Percentiles rank a stretch among this genome's conserved stretches.
These are phyloP conservation scores for Phaseolus lunatus DNA, from an alignment of 306 rosid genomes.

Conservation along the genomic window DNA sequence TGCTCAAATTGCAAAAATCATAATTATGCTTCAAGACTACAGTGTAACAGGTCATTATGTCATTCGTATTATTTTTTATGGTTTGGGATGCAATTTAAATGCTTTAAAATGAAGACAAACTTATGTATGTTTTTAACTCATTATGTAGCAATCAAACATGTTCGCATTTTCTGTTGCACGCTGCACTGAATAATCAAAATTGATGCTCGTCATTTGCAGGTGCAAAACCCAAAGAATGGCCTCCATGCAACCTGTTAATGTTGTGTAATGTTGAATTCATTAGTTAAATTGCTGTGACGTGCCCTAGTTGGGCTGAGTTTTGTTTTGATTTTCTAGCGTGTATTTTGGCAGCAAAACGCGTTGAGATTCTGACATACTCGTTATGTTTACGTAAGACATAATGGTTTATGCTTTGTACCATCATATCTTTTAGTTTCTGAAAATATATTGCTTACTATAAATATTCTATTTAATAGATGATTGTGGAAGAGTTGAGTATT, in stretches of 20 bases:
- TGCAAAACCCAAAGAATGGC: conserved; percentile 77
- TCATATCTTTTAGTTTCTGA: conserved; percentile 27
- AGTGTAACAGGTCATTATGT: conserved; percentile 82
- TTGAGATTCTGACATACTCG: conserved; percentile 35
- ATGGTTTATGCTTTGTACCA: conserved; percentile 36
- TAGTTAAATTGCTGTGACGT: conserved; percentile 40
- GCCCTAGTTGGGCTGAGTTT: conserved; percentile 44
- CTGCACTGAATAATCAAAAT: conserved; percentile 28
- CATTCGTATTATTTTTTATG: conserved; percentile 18
- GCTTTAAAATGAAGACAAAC: background rate
- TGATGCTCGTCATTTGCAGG: conserved; percentile 57
- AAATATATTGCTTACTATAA: conserved; percentile 45
- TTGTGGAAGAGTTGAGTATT: conserved; percentile 43
- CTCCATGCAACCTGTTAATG: conserved; percentile 66
- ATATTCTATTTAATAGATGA: conserved; percentile 29
- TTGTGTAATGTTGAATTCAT: conserved; percentile 50
- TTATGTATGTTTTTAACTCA: conserved; percentile 1
- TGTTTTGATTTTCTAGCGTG: conserved; percentile 44
- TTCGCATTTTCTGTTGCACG: conserved; percentile 20
- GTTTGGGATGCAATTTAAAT: background rate
- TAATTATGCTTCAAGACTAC: conserved; percentile 90
- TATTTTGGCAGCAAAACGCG: conserved; percentile 37
- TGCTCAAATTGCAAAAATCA: conserved; percentile 94
- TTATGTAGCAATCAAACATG: conserved; percentile 22
- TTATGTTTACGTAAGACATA: conserved; percentile 43